A percentile compares a stretch with the other conserved stretches of the same genome.
These are phyloP conservation scores for Solanum hybrid DNA, from an alignment of 305 asterid species.

Conservation along the genomic window DNA sequence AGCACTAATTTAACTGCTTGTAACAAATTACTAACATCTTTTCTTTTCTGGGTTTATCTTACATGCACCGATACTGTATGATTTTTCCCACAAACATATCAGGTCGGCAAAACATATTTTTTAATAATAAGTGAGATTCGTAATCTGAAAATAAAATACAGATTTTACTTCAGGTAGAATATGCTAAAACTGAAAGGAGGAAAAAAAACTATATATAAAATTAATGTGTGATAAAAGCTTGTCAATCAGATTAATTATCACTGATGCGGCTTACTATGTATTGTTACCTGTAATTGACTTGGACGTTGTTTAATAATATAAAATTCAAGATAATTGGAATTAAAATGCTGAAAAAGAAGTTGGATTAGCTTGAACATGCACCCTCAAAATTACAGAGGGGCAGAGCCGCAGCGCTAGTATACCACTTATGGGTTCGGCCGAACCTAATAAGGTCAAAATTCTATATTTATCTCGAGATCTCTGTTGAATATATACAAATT, in stretches of 20 bases:
- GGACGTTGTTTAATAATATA: not conserved
- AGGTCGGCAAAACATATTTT: not conserved
- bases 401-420: not conserved
- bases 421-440: not conserved
- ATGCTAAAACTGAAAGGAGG: not conserved
- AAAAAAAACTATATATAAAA: not conserved
- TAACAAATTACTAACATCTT: not conserved
- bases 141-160: not conserved
- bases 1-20: not conserved
- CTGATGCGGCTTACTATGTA: not conserved
- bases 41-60: not conserved
- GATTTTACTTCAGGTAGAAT: not conserved
- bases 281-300: not conserved
- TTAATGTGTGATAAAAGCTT: not conserved
- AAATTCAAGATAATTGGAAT: not conserved
- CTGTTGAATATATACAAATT: not conserved
- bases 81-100: not conserved
- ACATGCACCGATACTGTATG: not conserved
- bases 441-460: not conserved
- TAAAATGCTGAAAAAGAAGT: not conserved
- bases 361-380: not conserved
- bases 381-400: not conserved
- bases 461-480: not conserved
- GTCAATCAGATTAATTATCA: not conserved
- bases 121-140: not conserved